Percentiles rank a stretch among this genome's conserved stretches.
phyloP scores from a whole-genome alignment of 192 early-diverging fungal species.

The Coemansia sp. region DNA sequence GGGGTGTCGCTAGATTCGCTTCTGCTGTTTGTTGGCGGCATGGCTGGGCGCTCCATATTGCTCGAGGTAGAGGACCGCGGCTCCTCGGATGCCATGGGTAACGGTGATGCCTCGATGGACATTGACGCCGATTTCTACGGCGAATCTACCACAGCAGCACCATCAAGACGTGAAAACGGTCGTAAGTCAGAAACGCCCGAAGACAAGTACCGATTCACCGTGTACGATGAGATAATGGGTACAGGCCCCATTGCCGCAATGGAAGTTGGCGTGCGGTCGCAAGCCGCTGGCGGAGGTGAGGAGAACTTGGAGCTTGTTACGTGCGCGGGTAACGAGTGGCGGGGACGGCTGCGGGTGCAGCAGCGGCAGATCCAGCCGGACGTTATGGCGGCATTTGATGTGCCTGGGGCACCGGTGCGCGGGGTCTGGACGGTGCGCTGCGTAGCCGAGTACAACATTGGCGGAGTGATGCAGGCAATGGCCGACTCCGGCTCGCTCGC shows the following conservation, averaged over 20 bases:
- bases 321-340: conserved; percentile 58
- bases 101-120: conserved; percentile 5
- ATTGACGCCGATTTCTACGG: conserved; percentile 43
- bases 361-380: conserved; percentile 64
- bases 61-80: conserved; percentile 19
- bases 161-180: conserved; percentile 35
- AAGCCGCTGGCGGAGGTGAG: background rate
- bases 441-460: conserved; percentile 44
- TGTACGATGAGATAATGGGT: conserved; percentile 76
- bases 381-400: conserved; percentile 58
- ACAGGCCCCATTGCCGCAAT: conserved; percentile 78
- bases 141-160: background rate
- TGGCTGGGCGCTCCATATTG: conserved; percentile 39
- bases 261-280: conserved; percentile 65
- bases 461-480: conserved; percentile 39
- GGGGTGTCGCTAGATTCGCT: conserved; percentile 8
- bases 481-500: conserved; percentile 29
- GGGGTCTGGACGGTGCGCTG: conserved; percentile 44
- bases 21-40: conserved; percentile 43
- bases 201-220: conserved; percentile 59
- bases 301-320: conserved; percentile 59
- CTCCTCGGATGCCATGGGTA: background rate
- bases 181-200: conserved; percentile 10
- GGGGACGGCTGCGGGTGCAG: conserved; percentile 62
- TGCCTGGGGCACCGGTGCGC: conserved; percentile 48